Evolutionary conservation across 768 basidiomycete genomes (phyloP).

Genomic region (Trametes punicea): DNA sequence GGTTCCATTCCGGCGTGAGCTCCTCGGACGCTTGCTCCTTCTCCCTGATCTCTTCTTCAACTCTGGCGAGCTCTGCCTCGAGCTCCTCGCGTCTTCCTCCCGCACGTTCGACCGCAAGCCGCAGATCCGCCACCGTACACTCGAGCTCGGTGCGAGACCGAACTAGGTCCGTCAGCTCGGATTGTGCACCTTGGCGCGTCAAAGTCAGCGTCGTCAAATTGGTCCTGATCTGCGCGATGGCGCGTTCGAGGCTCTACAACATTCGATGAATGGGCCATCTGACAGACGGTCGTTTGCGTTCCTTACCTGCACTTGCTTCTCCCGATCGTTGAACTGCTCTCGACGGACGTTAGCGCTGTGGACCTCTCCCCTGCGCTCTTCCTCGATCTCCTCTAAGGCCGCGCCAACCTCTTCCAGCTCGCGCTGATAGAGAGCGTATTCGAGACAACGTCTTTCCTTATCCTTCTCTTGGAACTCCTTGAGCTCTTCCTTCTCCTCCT

Average conservation of each 20-base stretch:
- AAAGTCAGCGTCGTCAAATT: conserved; percentile 64
- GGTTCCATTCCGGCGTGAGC: conserved; percentile 70
- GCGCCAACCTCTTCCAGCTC: conserved; percentile 88
- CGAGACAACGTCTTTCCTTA: conserved; percentile 88
- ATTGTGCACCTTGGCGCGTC: conserved; percentile 70
- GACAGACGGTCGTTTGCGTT: neutral
- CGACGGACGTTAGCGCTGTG: conserved; percentile 81
- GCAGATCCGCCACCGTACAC: conserved; percentile 77
- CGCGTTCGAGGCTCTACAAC: conserved; percentile 65
- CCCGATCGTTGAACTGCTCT: conserved; percentile 77
- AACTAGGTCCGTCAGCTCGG: conserved; percentile 84
- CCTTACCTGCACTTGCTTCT: conserved; percentile 80
- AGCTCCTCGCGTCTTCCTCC: conserved; percentile 62
- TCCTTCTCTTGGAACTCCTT: conserved; percentile 97
- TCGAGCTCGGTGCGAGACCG: conserved; percentile 83
- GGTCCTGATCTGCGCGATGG: conserved; percentile 68
- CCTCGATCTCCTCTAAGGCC: conserved; percentile 81
- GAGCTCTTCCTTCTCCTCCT: conserved; percentile 97
- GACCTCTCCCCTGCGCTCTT: conserved; percentile 77
- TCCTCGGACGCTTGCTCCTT: conserved; percentile 62
- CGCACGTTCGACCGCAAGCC: conserved; percentile 58
- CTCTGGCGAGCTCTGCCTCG: conserved; percentile 56
- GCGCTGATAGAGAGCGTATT: conserved; percentile 90
- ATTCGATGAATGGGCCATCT: neutral
- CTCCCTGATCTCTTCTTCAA: conserved; percentile 58